These are phyloP conservation scores for Ophiostoma perfectum DNA, from an alignment of 2,329 filamentous ascomycete genomes.

Conservation along the genomic window DNA sequence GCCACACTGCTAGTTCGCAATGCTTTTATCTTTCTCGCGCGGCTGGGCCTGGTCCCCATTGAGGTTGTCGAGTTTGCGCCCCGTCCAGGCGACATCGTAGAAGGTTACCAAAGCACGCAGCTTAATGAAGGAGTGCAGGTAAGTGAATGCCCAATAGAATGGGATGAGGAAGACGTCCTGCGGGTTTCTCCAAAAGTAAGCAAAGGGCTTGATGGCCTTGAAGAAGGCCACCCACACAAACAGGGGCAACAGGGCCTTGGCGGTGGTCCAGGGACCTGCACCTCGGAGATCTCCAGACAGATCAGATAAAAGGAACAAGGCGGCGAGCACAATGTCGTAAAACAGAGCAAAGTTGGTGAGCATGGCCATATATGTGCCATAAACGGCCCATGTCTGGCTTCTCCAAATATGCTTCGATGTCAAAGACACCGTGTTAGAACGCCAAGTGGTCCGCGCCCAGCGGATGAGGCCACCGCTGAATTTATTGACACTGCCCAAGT, in stretches of 20 bases:
- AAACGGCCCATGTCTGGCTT: conserved; percentile 47
- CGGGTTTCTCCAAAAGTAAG: conserved; percentile 48
- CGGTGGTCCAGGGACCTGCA: not conserved
- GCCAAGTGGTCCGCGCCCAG: conserved; percentile 55
- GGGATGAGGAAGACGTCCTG: conserved; percentile 47
- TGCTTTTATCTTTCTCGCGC: too few species aligned
- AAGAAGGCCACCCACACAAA: conserved; percentile 46
- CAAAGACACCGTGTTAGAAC: conserved; percentile 49
- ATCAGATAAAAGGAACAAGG: conserved; percentile 27
- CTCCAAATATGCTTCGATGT: conserved; percentile 37
- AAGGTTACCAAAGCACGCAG: conserved; percentile 51
- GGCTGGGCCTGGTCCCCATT: not conserved
- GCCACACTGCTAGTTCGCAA: too few species aligned
- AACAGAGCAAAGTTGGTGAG: conserved; percentile 53
- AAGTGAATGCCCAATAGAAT: conserved; percentile 49
- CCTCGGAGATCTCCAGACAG: conserved; percentile 10
- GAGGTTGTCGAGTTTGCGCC: conserved; percentile 34
- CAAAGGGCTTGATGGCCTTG: conserved; percentile 53
- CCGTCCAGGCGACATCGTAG: conserved; percentile 41
- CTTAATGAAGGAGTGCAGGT: conserved; percentile 54
- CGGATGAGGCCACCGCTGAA: conserved; percentile 50
- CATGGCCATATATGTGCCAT: conserved; percentile 50
- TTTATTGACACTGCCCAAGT: conserved; percentile 42
- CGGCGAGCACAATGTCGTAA: conserved; percentile 44
- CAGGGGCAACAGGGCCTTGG: conserved; percentile 23